These are phyloP conservation scores for Ceratocystis alfenasii DNA, from an alignment of 2,329 filamentous ascomycete genomes.

Conservation along the genomic window DNA sequence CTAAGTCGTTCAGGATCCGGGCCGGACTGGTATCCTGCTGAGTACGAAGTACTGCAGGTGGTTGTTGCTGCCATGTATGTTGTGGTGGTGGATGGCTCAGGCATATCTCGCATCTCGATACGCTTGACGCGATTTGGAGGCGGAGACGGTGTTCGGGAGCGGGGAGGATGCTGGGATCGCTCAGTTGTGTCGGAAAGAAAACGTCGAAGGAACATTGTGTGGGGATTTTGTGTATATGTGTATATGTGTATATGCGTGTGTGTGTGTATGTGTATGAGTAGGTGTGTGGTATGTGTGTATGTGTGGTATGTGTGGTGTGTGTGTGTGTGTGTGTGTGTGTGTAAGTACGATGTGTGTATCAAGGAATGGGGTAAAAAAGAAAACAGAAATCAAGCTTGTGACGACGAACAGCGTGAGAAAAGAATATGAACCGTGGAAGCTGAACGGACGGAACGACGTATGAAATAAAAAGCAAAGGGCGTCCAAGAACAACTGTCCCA, in stretches of 20 bases:
- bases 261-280: background rate
- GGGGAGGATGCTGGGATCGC: slow-evolving; percentile 19
- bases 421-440: background rate
- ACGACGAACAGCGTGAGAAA: background rate
- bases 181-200: slow-evolving; percentile 16
- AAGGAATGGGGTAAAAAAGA: background rate
- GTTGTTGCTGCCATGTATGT: slow-evolving; percentile 11
- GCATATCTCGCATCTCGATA: slow-evolving; percentile 21
- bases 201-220: slow-evolving; percentile 19
- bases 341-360: no score
- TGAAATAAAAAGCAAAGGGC: background rate
- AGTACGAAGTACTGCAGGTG: slow-evolving; percentile 16
- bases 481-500: background rate
- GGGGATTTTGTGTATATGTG: background rate
- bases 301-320: background rate
- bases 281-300: background rate
- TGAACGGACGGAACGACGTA: background rate
- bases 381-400: background rate
- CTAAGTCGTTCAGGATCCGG: slow-evolving; percentile 18
- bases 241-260: background rate
- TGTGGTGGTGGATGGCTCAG: slow-evolving; percentile 15
- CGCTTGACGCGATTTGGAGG: slow-evolving; percentile 19
- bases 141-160: slow-evolving; percentile 20
- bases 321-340: background rate
- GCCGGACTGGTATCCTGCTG: slow-evolving; percentile 12